Base-by-base conservation (phyloP, 768 basidiomycete genomes). In the Pisolithus sp. region DNA sequence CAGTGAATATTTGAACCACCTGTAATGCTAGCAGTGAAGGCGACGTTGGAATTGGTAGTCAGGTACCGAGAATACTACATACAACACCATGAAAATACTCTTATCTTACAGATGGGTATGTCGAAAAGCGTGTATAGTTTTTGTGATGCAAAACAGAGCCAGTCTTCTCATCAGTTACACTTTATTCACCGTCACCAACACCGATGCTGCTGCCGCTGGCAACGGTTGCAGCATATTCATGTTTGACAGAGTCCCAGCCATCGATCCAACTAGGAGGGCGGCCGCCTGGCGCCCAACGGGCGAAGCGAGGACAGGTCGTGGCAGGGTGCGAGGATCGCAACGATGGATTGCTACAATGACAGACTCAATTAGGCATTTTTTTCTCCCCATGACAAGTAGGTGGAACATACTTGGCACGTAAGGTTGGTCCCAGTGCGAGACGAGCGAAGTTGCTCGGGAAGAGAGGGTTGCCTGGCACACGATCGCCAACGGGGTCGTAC, bases 401-500 rank as follows among this genome's bases (percentile, higher is more conserved):
- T 9, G 30, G 9, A n/a, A 65, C 76, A 42, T 58, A 77, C 77
- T 73, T 80, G 17, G 77, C 78, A 13, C 69, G 66, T 59, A 90
- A 68, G 21, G 85, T 89, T 20, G 89, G 88, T 31, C 78, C 79
- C 34, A 77, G 58, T 23, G 79, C 77, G 55, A 92, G 66, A 50
- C 78, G 77, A 30, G 86, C 80, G 67, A 92, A 94, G 62, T 80
- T 88, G 57, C 80, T 85, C 3, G 88, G 87, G 71, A 94, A 94
- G 7, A 92, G 69, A 13, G 89, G 90, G 57, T 83, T 79, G 0
- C 88, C 90, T 2, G 85, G 82, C 1, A 72, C 74, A 5, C 88
- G 76, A 57, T 89, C 86, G 8, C 76, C 78, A n/a, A 78, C 69
- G 3, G 74, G 67, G 61, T 80, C 71, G 59, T 81, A 79, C 12